Percentiles rank a stretch among this genome's conserved stretches.
Evolutionary conservation across 306 rosid species (phyloP).

Genomic region (Coriaria nepalensis): DNA sequence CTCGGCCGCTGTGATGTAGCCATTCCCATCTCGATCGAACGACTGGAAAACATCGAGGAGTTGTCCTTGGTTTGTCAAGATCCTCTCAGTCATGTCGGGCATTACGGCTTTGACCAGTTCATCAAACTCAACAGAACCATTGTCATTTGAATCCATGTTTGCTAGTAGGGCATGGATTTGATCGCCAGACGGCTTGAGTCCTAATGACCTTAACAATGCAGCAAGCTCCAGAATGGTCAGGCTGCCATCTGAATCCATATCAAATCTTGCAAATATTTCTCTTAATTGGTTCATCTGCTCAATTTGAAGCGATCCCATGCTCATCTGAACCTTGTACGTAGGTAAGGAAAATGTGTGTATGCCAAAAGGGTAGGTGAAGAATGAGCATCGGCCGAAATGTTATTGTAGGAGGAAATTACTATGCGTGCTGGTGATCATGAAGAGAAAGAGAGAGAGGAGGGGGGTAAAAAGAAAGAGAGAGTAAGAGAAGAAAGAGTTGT

Average conservation of each 20-base stretch:
- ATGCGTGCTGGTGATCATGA: no score
- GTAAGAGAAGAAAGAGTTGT: no score
- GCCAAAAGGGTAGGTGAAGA: no score
- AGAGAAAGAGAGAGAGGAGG: no score
- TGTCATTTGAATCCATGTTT: slow-evolving; percentile 58
- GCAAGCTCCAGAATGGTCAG: slow-evolving; percentile 71
- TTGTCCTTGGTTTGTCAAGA: slow-evolving; percentile 41
- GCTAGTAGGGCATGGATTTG: slow-evolving; percentile 41
- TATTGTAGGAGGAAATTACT: no score
- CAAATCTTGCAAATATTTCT: slow-evolving; percentile 53
- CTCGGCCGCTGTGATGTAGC: slow-evolving; percentile 59
- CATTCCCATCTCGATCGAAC: slow-evolving; percentile 74
- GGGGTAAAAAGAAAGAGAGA: no score
- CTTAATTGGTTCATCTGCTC: slow-evolving; percentile 41
- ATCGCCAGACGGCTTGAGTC: slow-evolving; percentile 60
- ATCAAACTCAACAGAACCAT: slow-evolving; percentile 70
- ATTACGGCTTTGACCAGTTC: slow-evolving; percentile 45
- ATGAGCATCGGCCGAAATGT: no score
- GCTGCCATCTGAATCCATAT: slow-evolving; percentile 83
- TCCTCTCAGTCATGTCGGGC: slow-evolving; percentile 44
- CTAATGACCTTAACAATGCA: slow-evolving; percentile 63
- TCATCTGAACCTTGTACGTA: neutral
- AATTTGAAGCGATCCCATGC: slow-evolving; percentile 31
- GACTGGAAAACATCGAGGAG: slow-evolving; percentile 48
- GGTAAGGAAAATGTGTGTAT: no score